Base-by-base conservation (phyloP, 352 stramenopile species). In the Globisporangium carolinianum region DNA sequence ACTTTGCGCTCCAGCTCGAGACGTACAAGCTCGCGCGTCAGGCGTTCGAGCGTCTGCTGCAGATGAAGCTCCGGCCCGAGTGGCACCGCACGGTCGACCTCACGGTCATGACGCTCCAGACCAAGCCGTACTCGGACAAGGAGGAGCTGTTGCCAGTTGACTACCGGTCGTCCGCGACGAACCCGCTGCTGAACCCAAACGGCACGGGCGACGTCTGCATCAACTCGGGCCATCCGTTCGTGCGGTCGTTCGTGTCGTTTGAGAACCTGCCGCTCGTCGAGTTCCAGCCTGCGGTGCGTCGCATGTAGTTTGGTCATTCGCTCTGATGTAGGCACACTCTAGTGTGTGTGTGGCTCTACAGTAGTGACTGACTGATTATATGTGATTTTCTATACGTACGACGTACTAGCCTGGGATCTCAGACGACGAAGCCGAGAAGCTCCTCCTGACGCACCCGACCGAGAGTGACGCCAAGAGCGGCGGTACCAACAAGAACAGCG, bases 211-310 rank as follows among this genome's bases (percentile, higher is more conserved):
- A 98, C 60, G 82, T 92, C 5, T 98, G 94, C 60, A 79, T 96
- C 6, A 94, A 86, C 49, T 98, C 95, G 46, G 86, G 89, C 9
- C 95, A 98, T 59, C 92, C 89, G 12, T 98, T 98, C 63, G 69
- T 98, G 15, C 86, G 95, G 14, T 98, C 86, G 1, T 97, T 98
- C 54, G 68, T 98, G 24, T 98, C 92, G 24, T 98, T 98, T 58
- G 95, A 98, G 60, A 90, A 96, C 46, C 73, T 98, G 17, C 95
- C 95, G 41, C 79, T 98, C 4, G 92, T 98, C 32, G 92, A 98
- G 67, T 98, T 98, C 62, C 75, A 91, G 54, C 83, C 84, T 1
- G 65, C 65, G 65, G 76, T 90, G 66, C 24, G 68, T 68, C 24
- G 11, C 39, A 17, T n/a, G 17, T 9, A 32, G 24, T 2, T 2